These are phyloP conservation scores for Pistacia vera DNA, from an alignment of 345 rosid species.

Conservation along the genomic window DNA sequence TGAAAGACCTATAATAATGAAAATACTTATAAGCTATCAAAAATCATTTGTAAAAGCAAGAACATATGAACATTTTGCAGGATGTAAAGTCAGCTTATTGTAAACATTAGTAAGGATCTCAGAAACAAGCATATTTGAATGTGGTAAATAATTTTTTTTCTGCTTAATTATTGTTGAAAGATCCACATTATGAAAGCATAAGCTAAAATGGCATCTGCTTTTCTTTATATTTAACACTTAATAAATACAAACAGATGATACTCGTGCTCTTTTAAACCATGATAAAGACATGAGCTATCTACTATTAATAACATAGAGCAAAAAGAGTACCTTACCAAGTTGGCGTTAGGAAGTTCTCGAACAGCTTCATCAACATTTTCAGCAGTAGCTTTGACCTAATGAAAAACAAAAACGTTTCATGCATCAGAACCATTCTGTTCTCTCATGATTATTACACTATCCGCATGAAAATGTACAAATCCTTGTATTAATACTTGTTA, in stretches of 20 bases:
- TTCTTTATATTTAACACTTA: too few relatives aligned
- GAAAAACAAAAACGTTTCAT: conserved; percentile 15
- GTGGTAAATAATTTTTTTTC: too few relatives aligned
- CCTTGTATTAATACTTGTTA: background rate
- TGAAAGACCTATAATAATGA: too few relatives aligned
- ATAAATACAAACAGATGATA: background rate
- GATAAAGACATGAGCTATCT: conserved; percentile 6
- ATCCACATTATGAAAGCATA: too few relatives aligned
- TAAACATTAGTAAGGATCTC: too few relatives aligned
- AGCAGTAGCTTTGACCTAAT: conserved; percentile 95
- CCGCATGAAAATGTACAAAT: conserved; percentile 5
- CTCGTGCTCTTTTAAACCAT: conserved; percentile 6
- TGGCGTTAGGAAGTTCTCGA: conserved; percentile 98
- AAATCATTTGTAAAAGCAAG: too few relatives aligned
- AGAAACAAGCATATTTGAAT: too few relatives aligned
- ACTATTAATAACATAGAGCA: conserved; percentile 30
- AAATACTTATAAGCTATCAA: too few relatives aligned
- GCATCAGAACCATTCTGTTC: conserved; percentile 1
- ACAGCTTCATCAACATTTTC: conserved; percentile 97
- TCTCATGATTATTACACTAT: conserved; percentile 1
- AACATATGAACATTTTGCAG: too few relatives aligned
- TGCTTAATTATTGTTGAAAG: too few relatives aligned
- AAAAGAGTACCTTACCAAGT: conserved; percentile 83
- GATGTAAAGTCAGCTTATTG: too few relatives aligned
- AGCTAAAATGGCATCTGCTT: too few relatives aligned